Conservation (phyloP, 2,329 filamentous ascomycete species). For the Pseudopithomyces chartarum region DNA sequence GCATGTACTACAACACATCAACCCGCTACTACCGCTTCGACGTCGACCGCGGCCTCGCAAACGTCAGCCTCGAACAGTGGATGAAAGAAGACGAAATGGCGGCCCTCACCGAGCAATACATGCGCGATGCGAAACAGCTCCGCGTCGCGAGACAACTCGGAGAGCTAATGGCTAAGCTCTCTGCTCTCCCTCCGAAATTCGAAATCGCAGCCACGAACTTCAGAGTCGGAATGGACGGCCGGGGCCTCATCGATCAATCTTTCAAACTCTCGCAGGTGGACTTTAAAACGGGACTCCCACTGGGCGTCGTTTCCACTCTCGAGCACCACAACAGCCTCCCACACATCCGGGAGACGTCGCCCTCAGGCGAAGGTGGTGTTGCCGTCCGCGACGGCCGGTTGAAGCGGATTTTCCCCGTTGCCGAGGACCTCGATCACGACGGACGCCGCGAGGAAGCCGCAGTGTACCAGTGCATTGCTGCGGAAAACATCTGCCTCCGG, state of each 20-base stretch:
- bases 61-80: conserved; percentile 47
- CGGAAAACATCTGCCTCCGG: conserved; percentile 42
- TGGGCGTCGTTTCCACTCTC: conserved; percentile 26
- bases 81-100: conserved; percentile 50
- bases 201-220: conserved; percentile 40
- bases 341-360: conserved; percentile 29
- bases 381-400: conserved; percentile 33
- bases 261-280: conserved; percentile 43
- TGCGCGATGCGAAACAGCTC: conserved; percentile 43
- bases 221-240: conserved; percentile 37
- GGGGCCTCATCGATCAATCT: conserved; percentile 33
- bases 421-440: conserved; percentile 43
- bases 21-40: conserved; percentile 48
- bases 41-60: conserved; percentile 46
- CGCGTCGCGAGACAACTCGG: conserved; percentile 36
- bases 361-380: conserved; percentile 38
- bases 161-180: conserved; percentile 43
- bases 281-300: conserved; percentile 44
- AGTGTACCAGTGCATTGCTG: conserved; percentile 39
- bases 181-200: conserved; percentile 42
- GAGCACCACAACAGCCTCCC: conserved; percentile 29
- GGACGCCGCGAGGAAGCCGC: conserved; percentile 41
- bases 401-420: conserved; percentile 41
- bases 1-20: conserved; percentile 45
- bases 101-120: conserved; percentile 45